Evolutionary conservation across 768 basidiomycete species (phyloP).

Genomic region (Rhodotorula babjevae): DNA sequence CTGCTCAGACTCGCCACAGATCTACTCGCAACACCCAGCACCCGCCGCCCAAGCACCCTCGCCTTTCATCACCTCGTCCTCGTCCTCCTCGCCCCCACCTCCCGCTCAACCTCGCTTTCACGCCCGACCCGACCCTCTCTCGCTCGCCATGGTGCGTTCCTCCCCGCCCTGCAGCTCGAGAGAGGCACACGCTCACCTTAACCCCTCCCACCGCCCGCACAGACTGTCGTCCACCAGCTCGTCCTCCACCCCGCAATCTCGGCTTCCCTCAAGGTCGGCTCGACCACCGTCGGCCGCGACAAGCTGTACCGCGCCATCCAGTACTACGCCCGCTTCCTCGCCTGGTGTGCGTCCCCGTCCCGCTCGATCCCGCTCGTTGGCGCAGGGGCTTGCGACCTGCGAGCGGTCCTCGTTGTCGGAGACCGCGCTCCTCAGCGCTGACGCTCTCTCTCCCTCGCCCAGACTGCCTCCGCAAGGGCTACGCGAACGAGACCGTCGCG

Average conservation of each 20-base stretch:
- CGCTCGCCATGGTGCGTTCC: background rate
- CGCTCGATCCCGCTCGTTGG: no score
- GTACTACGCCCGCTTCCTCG: slow-evolving; percentile 81
- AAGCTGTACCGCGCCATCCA: slow-evolving; percentile 92
- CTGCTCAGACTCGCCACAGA: no score
- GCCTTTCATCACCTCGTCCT: background rate
- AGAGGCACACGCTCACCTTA: background rate
- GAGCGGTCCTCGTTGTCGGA: no score
- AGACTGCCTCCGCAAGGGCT: slow-evolving; percentile 59
- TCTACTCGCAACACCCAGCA: no score
- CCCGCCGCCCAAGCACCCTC: background rate
- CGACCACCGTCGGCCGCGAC: slow-evolving; percentile 81
- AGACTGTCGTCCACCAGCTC: slow-evolving; percentile 52
- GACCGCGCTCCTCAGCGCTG: no score
- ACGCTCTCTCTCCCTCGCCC: background rate
- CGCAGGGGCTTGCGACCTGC: no score
- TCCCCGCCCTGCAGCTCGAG: background rate
- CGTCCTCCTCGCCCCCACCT: background rate
- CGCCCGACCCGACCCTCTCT: background rate
- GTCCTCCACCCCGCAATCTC: slow-evolving; percentile 79
- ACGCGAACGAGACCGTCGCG: slow-evolving; percentile 61
- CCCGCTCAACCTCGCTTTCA: background rate
- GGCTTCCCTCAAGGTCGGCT: slow-evolving; percentile 67
- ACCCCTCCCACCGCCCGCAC: background rate
- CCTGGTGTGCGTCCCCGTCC: slow-evolving; percentile 57